Conservation (phyloP, 2,329 filamentous ascomycete species). For the Fusarium clavum region DNA sequence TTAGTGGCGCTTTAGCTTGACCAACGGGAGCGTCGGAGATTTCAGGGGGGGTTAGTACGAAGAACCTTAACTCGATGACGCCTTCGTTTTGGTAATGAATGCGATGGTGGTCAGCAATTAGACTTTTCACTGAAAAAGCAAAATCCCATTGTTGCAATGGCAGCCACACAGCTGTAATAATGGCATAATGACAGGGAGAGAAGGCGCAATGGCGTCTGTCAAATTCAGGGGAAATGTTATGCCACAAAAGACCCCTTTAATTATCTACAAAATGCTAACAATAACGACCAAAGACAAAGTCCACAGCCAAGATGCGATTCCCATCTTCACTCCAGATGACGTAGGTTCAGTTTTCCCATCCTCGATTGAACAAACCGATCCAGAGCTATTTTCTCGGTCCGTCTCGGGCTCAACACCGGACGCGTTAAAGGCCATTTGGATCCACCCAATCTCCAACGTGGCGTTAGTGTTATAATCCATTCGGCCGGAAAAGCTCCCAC, state of each 20-base stretch:
- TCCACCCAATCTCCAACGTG: slow-evolving; percentile 30
- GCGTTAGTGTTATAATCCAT: slow-evolving; percentile 22
- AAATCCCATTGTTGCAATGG: neutral
- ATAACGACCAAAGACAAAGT: neutral
- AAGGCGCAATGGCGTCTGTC: neutral
- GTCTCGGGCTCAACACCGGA: slow-evolving; percentile 1
- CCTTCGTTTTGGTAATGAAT: neutral
- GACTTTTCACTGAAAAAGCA: neutral
- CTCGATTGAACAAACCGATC: neutral
- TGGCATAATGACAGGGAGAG: neutral
- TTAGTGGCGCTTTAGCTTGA: neutral
- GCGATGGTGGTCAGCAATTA: neutral
- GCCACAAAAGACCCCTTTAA: neutral
- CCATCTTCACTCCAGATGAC: neutral
- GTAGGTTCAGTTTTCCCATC: slow-evolving; percentile 3
- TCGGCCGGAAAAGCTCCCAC: slow-evolving; percentile 25
- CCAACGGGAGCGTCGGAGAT: neutral
- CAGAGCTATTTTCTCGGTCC: neutral
- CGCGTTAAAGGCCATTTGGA: slow-evolving; percentile 32
- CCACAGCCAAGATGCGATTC: neutral
- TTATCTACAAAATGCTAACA: neutral
- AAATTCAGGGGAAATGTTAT: neutral
- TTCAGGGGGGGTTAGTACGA: neutral
- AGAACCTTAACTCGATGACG: neutral
- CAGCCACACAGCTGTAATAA: neutral